Evolutionary conservation across 169 alveolate species (phyloP), one percentile per base, ranked within the genome.

Genomic region (Blepharisma undulans): DNA sequence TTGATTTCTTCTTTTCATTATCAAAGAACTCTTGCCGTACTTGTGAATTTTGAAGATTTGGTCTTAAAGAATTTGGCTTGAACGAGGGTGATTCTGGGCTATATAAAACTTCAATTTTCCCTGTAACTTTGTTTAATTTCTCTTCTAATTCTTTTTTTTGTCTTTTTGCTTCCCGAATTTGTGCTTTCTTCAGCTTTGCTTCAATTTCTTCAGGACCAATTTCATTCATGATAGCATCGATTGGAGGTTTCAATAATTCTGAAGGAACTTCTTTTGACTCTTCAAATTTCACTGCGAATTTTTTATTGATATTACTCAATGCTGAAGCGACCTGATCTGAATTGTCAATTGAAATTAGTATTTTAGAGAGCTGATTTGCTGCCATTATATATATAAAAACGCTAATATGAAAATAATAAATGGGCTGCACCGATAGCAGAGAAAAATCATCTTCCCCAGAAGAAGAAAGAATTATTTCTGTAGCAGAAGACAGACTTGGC

Each of bases 201-300:
- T 79, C 87, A n/a, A 79, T 79, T n/a, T 79, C 87, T 79, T 25
- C 87, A 29, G 72, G 87, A 0, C 66, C 66, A 18, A 48, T 48
- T 48, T 48, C 66, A 48, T 48, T 48, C 14, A 48, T 48, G 66
- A 48, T 48, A 48, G 66, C 66, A 12, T 48, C 66, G 14, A 48
- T 48, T 12, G 66, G 66, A 48, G 66, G 66, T 48, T 48, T 48
- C 66, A 48, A 48, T 48, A 48, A 48, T 48, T 48, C 66, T 48
- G 2, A 2, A 2, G 66, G 66, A 18, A 5, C 12, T 48, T 48
- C 66, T 48, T 48, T 48, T 48, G 66, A 12, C 66, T 48, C 66
- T 48, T 48, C 66, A 48, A 48, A 48, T 48, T 48, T 48, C 3
- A 48, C 14, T 48, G 66, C 66, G 66, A 48, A 48, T 48, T 48